Conservation (phyloP, 345 rosid genomes). For the Syzygium grande region DNA sequence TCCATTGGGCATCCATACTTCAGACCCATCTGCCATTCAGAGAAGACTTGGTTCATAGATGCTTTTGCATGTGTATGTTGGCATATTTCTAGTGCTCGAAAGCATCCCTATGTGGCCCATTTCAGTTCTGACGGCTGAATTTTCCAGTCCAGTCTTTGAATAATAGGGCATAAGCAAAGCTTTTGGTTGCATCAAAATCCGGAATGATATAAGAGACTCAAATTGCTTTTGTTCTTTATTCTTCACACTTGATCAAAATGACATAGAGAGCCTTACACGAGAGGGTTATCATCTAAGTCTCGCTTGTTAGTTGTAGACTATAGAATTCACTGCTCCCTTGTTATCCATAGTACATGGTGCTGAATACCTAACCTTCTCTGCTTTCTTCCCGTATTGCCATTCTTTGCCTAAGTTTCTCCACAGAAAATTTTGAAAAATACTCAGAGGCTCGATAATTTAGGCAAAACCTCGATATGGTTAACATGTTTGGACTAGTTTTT, state of each 20-base stretch:
- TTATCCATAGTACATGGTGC: neutral
- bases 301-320: neutral
- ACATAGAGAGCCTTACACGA: neutral
- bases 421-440: neutral
- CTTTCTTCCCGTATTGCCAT: neutral
- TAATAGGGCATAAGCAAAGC: neutral
- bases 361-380: neutral
- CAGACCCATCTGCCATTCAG: conserved; percentile 24
- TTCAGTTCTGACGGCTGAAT: neutral
- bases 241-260: neutral
- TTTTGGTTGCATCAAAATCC: neutral
- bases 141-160: neutral
- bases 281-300: neutral
- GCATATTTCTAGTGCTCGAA: neutral
- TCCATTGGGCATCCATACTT: conserved; percentile 32
- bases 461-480: neutral
- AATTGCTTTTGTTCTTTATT: neutral
- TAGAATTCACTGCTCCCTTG: neutral
- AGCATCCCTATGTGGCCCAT: neutral
- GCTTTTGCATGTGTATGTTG: neutral
- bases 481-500: neutral
- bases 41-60: neutral
- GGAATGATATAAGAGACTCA: neutral
- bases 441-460: neutral
- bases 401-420: neutral